A percentile compares a stretch with the other conserved stretches of the same genome.
Conservation (phyloP, 257 asterid species). For the Agastache rugosa region DNA sequence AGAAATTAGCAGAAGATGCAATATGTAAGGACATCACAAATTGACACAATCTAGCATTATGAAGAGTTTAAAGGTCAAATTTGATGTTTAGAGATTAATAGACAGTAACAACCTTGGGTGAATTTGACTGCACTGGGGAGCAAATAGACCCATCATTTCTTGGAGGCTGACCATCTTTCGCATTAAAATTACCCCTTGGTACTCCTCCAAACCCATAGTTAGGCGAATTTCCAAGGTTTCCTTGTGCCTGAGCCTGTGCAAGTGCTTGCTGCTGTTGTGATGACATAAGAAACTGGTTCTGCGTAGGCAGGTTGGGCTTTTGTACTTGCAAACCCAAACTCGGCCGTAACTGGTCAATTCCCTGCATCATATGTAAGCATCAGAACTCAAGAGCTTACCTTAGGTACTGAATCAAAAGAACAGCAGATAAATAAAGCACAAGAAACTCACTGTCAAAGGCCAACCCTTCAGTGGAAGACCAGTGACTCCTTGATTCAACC, state of each 20-base stretch:
- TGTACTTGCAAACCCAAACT: slow-evolving; percentile 90
- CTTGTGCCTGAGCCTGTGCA: slow-evolving; percentile 95
- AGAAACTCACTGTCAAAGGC: slow-evolving; percentile 91
- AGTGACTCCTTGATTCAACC: slow-evolving; percentile 87
- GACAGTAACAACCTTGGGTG: slow-evolving; percentile 70
- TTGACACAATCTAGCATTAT: slow-evolving; percentile 24
- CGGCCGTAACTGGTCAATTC: slow-evolving; percentile 93
- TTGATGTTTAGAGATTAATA: slow-evolving; percentile 19
- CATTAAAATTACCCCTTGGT: slow-evolving; percentile 77
- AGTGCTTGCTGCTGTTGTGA: slow-evolving; percentile 96
- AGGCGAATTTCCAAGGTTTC: slow-evolving; percentile 75
- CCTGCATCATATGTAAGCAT: slow-evolving; percentile 55
- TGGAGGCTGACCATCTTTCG: slow-evolving; percentile 90
- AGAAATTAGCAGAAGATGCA: slow-evolving; percentile 25
- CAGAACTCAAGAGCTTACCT: slow-evolving; percentile 27
- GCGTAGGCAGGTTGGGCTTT: slow-evolving; percentile 81
- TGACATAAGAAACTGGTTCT: slow-evolving; percentile 82
- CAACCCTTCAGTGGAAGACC: slow-evolving; percentile 98
- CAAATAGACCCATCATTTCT: slow-evolving; percentile 97
- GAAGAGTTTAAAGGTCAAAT: slow-evolving; percentile 14
- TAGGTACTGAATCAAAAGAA: slow-evolving; percentile 22
- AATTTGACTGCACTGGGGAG: slow-evolving; percentile 93
- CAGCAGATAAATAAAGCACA: slow-evolving; percentile 33
- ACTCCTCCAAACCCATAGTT: slow-evolving; percentile 89
- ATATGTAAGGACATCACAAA: slow-evolving; percentile 11